Conservation (phyloP, 192 early-diverging fungal species). For the Backusella tuberculispora region DNA sequence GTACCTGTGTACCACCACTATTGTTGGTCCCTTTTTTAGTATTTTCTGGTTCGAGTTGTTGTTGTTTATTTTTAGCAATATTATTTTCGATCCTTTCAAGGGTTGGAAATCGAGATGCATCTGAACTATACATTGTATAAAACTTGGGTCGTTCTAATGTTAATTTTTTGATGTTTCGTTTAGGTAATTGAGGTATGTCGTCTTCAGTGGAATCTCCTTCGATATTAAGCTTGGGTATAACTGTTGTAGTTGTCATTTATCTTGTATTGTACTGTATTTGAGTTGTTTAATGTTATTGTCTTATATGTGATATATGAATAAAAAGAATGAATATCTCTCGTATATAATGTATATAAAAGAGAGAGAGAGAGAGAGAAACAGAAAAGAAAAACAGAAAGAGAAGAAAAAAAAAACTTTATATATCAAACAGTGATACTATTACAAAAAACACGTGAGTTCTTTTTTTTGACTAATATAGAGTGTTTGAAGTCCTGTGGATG, state of each 20-base stretch:
- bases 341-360: neutral
- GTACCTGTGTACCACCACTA: constrained; percentile 10
- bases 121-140: constrained; percentile 10
- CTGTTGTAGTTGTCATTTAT: neutral
- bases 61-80: neutral
- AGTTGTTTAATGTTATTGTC: no score
- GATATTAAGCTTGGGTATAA: neutral
- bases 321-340: neutral
- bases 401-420: neutral
- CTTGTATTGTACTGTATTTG: no score
- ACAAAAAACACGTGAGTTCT: neutral
- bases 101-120: neutral
- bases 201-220: neutral
- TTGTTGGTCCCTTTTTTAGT: constrained; percentile 1
- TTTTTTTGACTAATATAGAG: neutral
- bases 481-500: neutral
- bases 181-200: neutral
- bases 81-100: constrained; percentile 16
- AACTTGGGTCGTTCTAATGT: constrained; percentile 5
- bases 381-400: neutral
- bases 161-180: constrained; percentile 9
- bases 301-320: neutral
- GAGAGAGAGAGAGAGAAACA: neutral
- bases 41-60: neutral
- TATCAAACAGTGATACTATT: neutral